Evolutionary conservation across 768 basidiomycete species (phyloP).

Genomic region (Boletus huronensis): DNA sequence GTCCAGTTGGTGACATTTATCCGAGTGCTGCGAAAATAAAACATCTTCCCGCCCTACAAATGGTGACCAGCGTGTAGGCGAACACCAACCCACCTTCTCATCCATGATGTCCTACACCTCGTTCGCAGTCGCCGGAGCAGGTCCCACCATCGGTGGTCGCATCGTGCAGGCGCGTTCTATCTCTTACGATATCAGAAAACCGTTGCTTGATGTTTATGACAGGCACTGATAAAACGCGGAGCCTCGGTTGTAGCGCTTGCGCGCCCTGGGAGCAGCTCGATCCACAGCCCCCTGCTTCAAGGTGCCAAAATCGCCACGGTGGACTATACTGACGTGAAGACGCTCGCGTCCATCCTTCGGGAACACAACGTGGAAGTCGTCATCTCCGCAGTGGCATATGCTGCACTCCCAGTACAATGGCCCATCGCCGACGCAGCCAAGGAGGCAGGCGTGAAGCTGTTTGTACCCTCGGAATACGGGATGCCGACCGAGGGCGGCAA

Average conservation of each 20-base stretch:
- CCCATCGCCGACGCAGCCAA: constrained; percentile 36
- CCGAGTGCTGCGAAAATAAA: constrained; percentile 3
- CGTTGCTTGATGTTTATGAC: neutral
- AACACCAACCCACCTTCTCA: neutral
- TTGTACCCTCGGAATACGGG: constrained; percentile 39
- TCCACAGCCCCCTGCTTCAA: constrained; percentile 16
- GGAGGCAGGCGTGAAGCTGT: constrained; percentile 35
- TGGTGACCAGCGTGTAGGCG: neutral
- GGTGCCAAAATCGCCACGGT: constrained; percentile 29
- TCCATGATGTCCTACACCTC: constrained; percentile 30
- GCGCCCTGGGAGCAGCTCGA: constrained; percentile 22
- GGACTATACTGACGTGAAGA: constrained; percentile 25
- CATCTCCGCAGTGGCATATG: constrained; percentile 32
- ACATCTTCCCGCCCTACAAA: constrained; percentile 1
- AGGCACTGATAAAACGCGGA: constrained; percentile 22
- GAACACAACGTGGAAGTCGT: constrained; percentile 35
- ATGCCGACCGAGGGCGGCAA: constrained; percentile 33
- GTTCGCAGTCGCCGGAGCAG: constrained; percentile 36
- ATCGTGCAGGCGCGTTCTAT: constrained; percentile 26
- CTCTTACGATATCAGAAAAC: neutral
- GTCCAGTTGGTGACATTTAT: neutral
- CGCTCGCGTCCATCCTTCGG: constrained; percentile 27
- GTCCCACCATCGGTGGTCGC: constrained; percentile 34
- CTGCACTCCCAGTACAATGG: constrained; percentile 25
- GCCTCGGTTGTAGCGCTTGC: constrained; percentile 27